These are phyloP conservation scores for Orbilia oligospora DNA, from an alignment of 2,329 filamentous ascomycete species.

Conservation along the genomic window DNA sequence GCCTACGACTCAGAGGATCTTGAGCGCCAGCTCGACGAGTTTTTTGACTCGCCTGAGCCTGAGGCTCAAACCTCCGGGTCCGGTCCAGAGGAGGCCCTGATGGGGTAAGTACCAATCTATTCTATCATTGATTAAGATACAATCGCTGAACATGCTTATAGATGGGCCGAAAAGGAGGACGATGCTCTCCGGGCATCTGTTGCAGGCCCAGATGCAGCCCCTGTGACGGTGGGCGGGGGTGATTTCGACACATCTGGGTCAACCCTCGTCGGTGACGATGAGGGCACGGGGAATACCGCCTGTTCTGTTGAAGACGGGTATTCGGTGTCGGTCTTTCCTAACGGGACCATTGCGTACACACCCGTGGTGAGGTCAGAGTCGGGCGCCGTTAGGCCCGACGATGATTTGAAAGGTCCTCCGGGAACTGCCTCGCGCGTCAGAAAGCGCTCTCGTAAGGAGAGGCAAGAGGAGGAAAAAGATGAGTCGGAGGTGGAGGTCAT, in stretches of 20 bases:
- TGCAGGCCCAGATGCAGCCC: constrained; percentile 3
- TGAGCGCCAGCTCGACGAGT: not conserved
- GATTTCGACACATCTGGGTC: constrained; percentile 8
- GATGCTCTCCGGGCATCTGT: not conserved
- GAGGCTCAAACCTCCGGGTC: not conserved
- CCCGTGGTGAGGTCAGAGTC: constrained; percentile 13
- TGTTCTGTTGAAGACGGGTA: constrained; percentile 9
- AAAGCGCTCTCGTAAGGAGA: constrained; percentile 25
- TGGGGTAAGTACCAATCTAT: not conserved
- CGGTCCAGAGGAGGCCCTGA: not conserved
- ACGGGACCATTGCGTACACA: constrained; percentile 39
- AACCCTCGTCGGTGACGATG: constrained; percentile 14
- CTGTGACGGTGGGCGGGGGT: constrained; percentile 6
- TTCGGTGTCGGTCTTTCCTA: constrained; percentile 19
- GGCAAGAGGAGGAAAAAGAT: constrained; percentile 14
- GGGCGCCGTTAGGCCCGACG: constrained; percentile 22
- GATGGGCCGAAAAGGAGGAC: not conserved
- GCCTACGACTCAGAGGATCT: not conserved
- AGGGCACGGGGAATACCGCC: constrained; percentile 22
- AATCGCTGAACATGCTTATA: not conserved
- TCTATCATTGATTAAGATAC: not conserved
- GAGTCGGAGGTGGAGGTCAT: constrained; percentile 6
- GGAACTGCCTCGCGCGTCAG: constrained; percentile 4
- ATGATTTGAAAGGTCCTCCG: constrained; percentile 2
- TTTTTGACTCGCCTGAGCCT: not conserved